These are phyloP conservation scores for Diplotaxis tenuifolia DNA, from an alignment of 345 rosid genomes.

Conservation along the genomic window DNA sequence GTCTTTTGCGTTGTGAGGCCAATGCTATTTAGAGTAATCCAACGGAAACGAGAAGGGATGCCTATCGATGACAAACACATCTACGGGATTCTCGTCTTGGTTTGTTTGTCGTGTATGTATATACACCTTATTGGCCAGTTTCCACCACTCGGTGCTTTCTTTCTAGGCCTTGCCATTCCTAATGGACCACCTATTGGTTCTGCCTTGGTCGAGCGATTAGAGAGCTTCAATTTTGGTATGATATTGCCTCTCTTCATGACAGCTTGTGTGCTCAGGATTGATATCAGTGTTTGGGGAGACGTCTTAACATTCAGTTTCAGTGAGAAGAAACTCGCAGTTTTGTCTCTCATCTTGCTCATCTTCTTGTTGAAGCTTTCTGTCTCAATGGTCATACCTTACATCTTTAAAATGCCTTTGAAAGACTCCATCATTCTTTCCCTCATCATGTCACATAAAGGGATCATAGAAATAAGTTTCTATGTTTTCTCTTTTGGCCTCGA, in stretches of 20 bases:
- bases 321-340: slow-evolving; percentile 13
- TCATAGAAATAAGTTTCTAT: slow-evolving; percentile 32
- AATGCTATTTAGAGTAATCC: slow-evolving; percentile 18
- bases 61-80: slow-evolving; percentile 33
- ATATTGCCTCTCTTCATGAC: slow-evolving; percentile 33
- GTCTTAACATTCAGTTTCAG: background rate
- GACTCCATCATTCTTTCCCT: slow-evolving; percentile 32
- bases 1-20: slow-evolving; percentile 24
- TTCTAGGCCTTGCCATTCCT: slow-evolving; percentile 45
- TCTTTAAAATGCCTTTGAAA: slow-evolving; percentile 32
- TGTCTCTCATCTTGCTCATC: slow-evolving; percentile 30
- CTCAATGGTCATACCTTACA: slow-evolving; percentile 14
- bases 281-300: background rate
- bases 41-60: slow-evolving; percentile 31
- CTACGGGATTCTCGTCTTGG: slow-evolving; percentile 20
- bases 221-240: slow-evolving; percentile 1
- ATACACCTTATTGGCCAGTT: background rate
- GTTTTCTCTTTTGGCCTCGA: background rate
- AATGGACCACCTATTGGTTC: slow-evolving; percentile 35
- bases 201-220: background rate
- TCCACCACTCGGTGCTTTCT: slow-evolving; percentile 39
- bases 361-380: slow-evolving; percentile 27
- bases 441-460: slow-evolving; percentile 33
- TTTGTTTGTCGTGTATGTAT: slow-evolving; percentile 20
- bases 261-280: slow-evolving; percentile 12